Evolutionary conservation across 1,139 yeast genomes (phyloP).

Genomic region (Blastobotrys aristatus): DNA sequence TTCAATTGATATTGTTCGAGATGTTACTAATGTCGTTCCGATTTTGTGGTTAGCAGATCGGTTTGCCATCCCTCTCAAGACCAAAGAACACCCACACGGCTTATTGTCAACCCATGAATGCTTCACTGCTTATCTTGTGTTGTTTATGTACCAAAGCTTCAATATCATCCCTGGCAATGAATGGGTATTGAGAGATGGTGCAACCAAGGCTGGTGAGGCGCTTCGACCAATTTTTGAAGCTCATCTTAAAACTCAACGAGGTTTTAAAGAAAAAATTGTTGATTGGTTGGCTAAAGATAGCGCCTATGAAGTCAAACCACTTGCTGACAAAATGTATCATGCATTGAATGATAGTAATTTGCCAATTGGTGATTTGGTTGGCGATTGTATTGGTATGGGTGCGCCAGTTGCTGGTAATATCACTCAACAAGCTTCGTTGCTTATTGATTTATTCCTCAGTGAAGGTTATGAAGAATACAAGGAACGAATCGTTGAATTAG

Average conservation of each 20-base stretch:
- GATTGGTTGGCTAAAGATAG: constrained; percentile 13
- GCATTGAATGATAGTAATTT: constrained; percentile 3
- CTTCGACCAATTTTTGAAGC: constrained; percentile 13
- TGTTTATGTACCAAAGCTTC: constrained; percentile 14
- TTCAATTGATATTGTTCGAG: constrained; percentile 12
- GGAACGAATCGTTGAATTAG: constrained; percentile 11
- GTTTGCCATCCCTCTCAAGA: constrained; percentile 12
- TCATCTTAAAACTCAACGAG: constrained; percentile 11
- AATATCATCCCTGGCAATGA: constrained; percentile 12
- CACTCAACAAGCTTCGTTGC: constrained; percentile 12
- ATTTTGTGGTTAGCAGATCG: constrained; percentile 13
- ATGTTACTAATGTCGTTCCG: constrained; percentile 12
- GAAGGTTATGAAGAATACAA: constrained; percentile 13
- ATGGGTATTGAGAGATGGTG: constrained; percentile 11
- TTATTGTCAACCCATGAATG: constrained; percentile 4
- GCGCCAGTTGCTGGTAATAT: constrained; percentile 12
- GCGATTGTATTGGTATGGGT: constrained; percentile 11
- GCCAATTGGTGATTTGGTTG: constrained; percentile 12
- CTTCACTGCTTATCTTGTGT: constrained; percentile 8
- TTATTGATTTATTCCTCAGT: constrained; percentile 12
- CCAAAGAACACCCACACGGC: constrained; percentile 12
- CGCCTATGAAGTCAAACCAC: constrained; percentile 10
- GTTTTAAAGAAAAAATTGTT: constrained; percentile 11
- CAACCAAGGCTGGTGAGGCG: constrained; percentile 10
- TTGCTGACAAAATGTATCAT: constrained; percentile 9